phyloP scores from a whole-genome alignment of 371 early-diverging fungal genomes.

The Dipsacomyces acuminosporus region DNA sequence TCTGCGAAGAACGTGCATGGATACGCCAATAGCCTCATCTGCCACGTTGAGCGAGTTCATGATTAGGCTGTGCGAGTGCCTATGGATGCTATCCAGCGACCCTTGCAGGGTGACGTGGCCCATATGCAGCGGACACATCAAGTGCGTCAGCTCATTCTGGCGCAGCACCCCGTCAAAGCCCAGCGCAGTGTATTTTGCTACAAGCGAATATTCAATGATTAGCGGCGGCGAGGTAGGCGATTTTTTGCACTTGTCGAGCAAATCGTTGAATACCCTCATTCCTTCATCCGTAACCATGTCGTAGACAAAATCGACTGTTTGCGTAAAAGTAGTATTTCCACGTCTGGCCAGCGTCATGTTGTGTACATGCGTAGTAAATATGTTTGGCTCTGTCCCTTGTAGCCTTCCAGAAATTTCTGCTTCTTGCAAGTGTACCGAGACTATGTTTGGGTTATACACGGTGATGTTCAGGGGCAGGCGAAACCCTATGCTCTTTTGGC shows the following conservation, averaged over 20 bases:
- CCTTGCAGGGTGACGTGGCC: constrained; percentile 1
- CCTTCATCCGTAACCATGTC: neutral
- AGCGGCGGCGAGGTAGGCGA: constrained; percentile 3
- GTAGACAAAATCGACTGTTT: neutral
- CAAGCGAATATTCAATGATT: constrained; percentile 1
- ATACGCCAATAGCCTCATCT: neutral
- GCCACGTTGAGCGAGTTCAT: neutral
- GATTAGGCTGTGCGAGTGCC: neutral
- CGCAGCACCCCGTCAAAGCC: constrained; percentile 2
- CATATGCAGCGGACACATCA: constrained; percentile 3
- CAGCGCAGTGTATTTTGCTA: neutral
- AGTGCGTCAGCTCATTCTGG: neutral
- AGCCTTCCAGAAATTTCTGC: constrained; percentile 2
- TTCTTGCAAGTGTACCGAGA: neutral
- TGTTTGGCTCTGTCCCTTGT: neutral
- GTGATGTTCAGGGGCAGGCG: constrained; percentile 1
- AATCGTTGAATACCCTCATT: neutral
- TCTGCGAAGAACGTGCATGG: neutral
- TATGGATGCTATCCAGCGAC: constrained; percentile 2
- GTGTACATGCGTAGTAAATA: neutral
- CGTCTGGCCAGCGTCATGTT: neutral
- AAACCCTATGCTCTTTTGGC: neutral
- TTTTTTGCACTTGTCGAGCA: constrained; percentile 3
- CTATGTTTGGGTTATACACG: constrained; percentile 2
- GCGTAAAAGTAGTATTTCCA: constrained; percentile 2